These are phyloP conservation scores for Euclidium syriacum DNA, from an alignment of 345 rosid species.

Conservation along the genomic window DNA sequence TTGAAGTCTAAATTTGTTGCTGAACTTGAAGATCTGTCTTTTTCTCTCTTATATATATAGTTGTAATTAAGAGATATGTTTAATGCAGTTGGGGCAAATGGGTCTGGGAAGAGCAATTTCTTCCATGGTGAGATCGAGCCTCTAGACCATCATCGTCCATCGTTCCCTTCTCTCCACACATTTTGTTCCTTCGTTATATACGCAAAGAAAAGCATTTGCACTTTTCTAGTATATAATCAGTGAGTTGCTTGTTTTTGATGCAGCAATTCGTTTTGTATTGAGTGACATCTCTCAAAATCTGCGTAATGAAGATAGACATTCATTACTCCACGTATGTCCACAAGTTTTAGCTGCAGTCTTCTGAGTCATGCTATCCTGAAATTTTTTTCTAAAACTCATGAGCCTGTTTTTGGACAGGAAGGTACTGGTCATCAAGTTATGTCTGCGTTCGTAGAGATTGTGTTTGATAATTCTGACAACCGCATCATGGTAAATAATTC, in stretches of 20 bases:
- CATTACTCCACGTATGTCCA: constrained; percentile 76
- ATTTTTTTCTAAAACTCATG: not conserved
- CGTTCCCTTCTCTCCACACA: not conserved
- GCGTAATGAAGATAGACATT: constrained; percentile 83
- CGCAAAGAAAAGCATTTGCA: not conserved
- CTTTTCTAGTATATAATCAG: not conserved
- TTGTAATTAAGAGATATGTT: too few species aligned
- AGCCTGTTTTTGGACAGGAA: constrained; percentile 55
- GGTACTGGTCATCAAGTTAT: constrained; percentile 95
- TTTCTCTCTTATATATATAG: too few species aligned
- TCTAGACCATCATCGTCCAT: not conserved
- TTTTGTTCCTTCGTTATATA: not conserved
- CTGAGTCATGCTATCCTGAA: not conserved
- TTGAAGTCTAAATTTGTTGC: not conserved
- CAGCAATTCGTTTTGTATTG: constrained; percentile 92
- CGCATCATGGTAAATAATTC: constrained; percentile 71
- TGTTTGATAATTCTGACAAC: constrained; percentile 89
- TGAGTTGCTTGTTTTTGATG: constrained; percentile 19
- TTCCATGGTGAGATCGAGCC: constrained; percentile 63
- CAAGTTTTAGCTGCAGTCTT: not conserved
- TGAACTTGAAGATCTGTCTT: not conserved
- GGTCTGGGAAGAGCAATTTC: constrained; percentile 93
- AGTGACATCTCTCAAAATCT: constrained; percentile 86
- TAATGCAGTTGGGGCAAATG: constrained; percentile 87
- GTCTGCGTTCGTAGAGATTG: constrained; percentile 93